phyloP scores from a whole-genome alignment of 164 flowering plant genomes.

The Buxus sempervirens region DNA sequence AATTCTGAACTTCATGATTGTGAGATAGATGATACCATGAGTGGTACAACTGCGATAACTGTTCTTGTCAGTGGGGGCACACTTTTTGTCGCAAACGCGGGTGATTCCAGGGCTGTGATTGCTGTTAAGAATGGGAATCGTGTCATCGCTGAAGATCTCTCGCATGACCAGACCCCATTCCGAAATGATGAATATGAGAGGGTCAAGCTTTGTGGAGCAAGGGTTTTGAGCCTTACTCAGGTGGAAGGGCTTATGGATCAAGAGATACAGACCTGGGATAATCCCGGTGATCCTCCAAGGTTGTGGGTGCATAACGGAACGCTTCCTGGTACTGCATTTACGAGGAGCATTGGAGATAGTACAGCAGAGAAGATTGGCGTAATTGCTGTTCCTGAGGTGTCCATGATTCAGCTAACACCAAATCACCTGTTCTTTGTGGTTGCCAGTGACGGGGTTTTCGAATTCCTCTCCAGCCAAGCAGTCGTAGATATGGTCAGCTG shows the following conservation, averaged over 20 bases:
- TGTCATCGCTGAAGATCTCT: constrained; percentile 63
- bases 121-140: constrained; percentile 57
- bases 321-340: constrained; percentile 96
- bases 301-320: constrained; percentile 85
- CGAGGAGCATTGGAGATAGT: constrained; percentile 88
- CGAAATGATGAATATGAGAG: constrained; percentile 83
- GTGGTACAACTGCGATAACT: constrained; percentile 96
- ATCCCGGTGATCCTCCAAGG: constrained; percentile 91
- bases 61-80: constrained; percentile 73
- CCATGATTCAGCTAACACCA: constrained; percentile 51
- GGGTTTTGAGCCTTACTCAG: constrained; percentile 87
- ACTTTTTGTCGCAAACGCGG: constrained; percentile 84
- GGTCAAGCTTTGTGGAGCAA: constrained; percentile 86
- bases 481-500: constrained; percentile 79
- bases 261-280: constrained; percentile 72
- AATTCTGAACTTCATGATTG: constrained; percentile 68
- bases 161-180: constrained; percentile 90
- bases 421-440: constrained; percentile 76
- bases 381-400: constrained; percentile 80
- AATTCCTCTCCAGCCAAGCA: constrained; percentile 86
- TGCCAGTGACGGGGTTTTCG: constrained; percentile 98
- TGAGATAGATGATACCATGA: constrained; percentile 87
- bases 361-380: constrained; percentile 90
- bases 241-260: constrained; percentile 90
- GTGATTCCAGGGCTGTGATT: constrained; percentile 93